These are phyloP conservation scores for Albatrellus sp. DNA, from an alignment of 1,284 basidiomycete genomes.

Conservation along the genomic window DNA sequence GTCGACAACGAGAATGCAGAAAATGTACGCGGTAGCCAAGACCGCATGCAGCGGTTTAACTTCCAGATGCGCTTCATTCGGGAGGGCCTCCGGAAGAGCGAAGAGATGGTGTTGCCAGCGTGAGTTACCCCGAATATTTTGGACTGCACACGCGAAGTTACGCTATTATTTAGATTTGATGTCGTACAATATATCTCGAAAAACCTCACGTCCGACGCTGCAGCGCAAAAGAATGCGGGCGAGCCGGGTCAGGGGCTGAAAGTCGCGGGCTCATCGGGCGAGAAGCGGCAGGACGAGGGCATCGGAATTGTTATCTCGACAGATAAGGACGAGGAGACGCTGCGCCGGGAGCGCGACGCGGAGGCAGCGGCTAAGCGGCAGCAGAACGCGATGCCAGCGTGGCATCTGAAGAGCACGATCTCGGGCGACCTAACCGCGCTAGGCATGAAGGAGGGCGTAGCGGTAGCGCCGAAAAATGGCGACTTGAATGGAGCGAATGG, in stretches of 20 bases:
- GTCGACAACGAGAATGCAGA: conserved; percentile 88
- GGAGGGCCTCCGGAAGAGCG: conserved; percentile 80
- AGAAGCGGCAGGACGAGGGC: conserved; percentile 52
- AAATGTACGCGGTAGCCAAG: conserved; percentile 74
- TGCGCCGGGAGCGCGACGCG: conserved; percentile 51
- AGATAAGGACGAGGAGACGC: conserved; percentile 69
- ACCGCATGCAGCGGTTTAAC: conserved; percentile 93
- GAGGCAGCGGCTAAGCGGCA: conserved; percentile 68
- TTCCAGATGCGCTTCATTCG: conserved; percentile 80
- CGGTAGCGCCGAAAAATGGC: conserved; percentile 15
- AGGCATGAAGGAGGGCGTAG: conserved; percentile 56
- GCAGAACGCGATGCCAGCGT: conserved; percentile 86
- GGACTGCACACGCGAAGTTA: not conserved
- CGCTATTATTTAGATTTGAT: conserved; percentile 51
- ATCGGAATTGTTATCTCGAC: conserved; percentile 72
- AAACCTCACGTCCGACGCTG: conserved; percentile 41
- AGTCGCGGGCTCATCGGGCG: conserved; percentile 56
- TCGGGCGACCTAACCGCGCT: conserved; percentile 83
- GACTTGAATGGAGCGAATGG: conserved; percentile 13
- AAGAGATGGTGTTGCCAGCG: conserved; percentile 77
- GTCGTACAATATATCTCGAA: conserved; percentile 68
- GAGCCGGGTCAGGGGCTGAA: conserved; percentile 46
- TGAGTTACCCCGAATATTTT: conserved; percentile 23
- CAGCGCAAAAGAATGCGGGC: conserved; percentile 39
- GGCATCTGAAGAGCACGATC: conserved; percentile 93